Evolutionary conservation across 2,329 filamentous ascomycete species (phyloP), one percentile per base, ranked within the genome.

Genomic region (Pezicula rhizophila): DNA sequence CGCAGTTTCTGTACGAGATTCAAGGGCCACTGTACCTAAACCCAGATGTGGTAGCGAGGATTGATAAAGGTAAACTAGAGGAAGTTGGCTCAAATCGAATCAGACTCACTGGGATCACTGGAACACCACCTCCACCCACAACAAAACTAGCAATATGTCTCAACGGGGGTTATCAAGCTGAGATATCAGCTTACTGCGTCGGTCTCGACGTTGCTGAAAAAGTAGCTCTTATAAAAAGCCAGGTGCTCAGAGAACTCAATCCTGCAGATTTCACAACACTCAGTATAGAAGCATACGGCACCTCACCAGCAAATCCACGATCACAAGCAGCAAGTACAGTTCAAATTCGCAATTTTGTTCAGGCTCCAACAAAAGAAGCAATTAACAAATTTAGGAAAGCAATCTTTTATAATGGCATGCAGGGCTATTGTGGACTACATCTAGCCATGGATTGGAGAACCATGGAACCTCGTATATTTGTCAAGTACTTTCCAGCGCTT

Each of bases 21-120:
- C 75, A 77, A 56, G 75, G 75, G 6, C 73, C 74, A 1, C 74
- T 70, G 68, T 80, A 80, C 58, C 76, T 70, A 66, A 79, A 80
- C 62, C 74, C 71, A 0, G 77, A 80, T 53, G 77, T 79, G 25
- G 78, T 73, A 0, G 77, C 76, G 0, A 58, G 76, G 14, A 64
- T 80, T 15, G 64, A 70, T 45, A 65, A 71, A n/a, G 63, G 79
- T 34, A 70, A 66, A 49, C 76, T 80, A 55, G 71, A 76, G 49
- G 71, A 79, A 51, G 47, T 75, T 4, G 69, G 68, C 2, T 59
- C 61, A n/a, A 70, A 79, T 54, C 68, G 76, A 5, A 73, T 80
- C 1, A 69, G 70, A 3, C 48, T 79, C 6, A 66, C 66, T 23
- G 72, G 72, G 14, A 64, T 75, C 17, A 65, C 65, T 42, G 68